Evolutionary conservation across 495 filamentous ascomycete genomes (phyloP), one percentile per base, ranked within the genome.

Genomic region (Glarea lozoyensis): DNA sequence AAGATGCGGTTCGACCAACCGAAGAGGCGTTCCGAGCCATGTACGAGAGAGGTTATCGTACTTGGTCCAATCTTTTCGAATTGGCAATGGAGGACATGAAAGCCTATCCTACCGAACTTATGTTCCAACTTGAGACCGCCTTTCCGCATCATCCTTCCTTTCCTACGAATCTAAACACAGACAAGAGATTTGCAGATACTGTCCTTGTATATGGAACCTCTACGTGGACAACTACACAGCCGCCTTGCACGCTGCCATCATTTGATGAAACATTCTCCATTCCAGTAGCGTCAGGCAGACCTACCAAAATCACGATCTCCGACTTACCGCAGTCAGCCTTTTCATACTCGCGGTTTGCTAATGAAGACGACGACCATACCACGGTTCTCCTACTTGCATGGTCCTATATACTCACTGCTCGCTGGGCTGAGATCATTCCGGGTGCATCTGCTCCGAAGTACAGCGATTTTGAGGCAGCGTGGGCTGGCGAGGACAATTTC

Each of bases 341-440:
- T 27, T 16, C 37, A 18, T 46, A 46, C 20, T 20, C 24, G 16
- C 19, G 18, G 43, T 38, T 1, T 20, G 17, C 40, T 10, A 21
- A n/a, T 46, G 43, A 47, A 22, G 45, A 53, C 13, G 35, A 48
- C 36, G 34, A 45, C 21, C 45, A 53, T 42, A 44, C 45, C 29
- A 37, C 49, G 22, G 21, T 48, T n/a, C 45, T 53, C 36, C 37
- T 48, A 40, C 45, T 53, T 38, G 40, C 45, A 10, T 53, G 49
- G 49, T 41, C 45, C 22, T 53, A 53, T 22, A 45, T 48, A 27
- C 45, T 53, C 30, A 48, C 49, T 41, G 45, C 49, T 27, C 40
- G 49, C 37, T 53, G 49, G 44, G 44, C 45, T 3, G 49, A 53
- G 45, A 48, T 53, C 45, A 53, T 48, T 22, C 49, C 45, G 3